These are phyloP conservation scores for Dimocarpus longan DNA, from an alignment of 345 rosid species.

Conservation along the genomic window DNA sequence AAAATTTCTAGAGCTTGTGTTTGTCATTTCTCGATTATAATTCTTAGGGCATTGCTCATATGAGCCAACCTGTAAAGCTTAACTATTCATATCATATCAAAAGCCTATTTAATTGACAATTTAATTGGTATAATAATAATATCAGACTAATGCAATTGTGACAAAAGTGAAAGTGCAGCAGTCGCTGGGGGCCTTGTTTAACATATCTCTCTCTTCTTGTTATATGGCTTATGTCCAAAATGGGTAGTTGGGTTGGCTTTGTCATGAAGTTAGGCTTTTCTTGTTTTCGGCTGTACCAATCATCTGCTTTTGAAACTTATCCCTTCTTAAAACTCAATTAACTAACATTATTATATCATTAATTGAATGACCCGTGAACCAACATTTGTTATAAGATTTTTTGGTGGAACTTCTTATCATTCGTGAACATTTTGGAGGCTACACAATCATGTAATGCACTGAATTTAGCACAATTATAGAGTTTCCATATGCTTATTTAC, in stretches of 20 bases:
- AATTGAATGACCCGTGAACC: constrained; percentile 31
- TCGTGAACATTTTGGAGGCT: background rate
- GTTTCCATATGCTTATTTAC: background rate
- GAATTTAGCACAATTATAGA: background rate
- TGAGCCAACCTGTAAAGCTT: constrained; percentile 15
- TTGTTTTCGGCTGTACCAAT: constrained; percentile 20
- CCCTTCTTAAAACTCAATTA: constrained; percentile 16
- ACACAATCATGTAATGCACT: background rate
- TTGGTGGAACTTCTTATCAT: constrained; percentile 19
- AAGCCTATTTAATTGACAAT: background rate
- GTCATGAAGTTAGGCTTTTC: constrained; percentile 36
- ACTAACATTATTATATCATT: constrained; percentile 9
- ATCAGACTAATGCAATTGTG: background rate
- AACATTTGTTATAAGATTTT: constrained; percentile 8
- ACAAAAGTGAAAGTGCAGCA: constrained; percentile 11
- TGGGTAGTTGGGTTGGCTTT: constrained; percentile 40
- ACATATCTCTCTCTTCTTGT: no score
- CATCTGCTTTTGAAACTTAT: constrained; percentile 22
- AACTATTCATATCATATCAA: background rate
- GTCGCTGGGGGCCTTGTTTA: background rate
- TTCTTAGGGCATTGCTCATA: background rate
- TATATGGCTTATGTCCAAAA: constrained; percentile 23
- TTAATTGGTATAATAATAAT: background rate
- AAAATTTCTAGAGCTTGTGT: background rate
- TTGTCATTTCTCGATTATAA: constrained; percentile 1